phyloP scores from a whole-genome alignment of 2,329 filamentous ascomycete species.

The Epichloe sylvatica region DNA sequence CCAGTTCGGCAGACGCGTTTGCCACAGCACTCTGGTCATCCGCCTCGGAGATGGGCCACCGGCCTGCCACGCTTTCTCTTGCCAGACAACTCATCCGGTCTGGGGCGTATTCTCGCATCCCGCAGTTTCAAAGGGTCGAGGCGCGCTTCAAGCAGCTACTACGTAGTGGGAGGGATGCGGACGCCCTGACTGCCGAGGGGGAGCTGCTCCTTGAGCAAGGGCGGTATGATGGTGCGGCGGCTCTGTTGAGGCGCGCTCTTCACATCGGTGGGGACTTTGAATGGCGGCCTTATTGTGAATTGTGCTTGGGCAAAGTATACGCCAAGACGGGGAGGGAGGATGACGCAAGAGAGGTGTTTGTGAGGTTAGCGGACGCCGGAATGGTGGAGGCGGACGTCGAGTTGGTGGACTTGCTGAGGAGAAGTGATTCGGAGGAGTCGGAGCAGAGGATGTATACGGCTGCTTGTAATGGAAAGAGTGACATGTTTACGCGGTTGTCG shows the following conservation, averaged over 20 bases:
- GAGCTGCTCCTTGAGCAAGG: constrained; percentile 14
- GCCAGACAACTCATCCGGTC: constrained; percentile 11
- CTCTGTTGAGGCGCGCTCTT: constrained; percentile 14
- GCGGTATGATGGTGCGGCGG: constrained; percentile 12
- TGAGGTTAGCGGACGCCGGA: constrained; percentile 10
- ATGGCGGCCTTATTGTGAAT: constrained; percentile 14
- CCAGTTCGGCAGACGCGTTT: constrained; percentile 8
- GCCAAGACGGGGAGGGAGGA: constrained; percentile 9
- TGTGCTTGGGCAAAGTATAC: constrained; percentile 14
- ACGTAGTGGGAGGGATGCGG: constrained; percentile 16
- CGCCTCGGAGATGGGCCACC: constrained; percentile 19
- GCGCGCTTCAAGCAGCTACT: constrained; percentile 19
- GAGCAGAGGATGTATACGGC: constrained; percentile 15
- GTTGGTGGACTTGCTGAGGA: constrained; percentile 14
- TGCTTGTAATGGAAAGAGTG: constrained; percentile 12
- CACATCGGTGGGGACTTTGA: constrained; percentile 11
- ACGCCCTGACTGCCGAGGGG: constrained; percentile 24
- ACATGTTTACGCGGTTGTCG: constrained; percentile 16
- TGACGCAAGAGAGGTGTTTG: constrained; percentile 14
- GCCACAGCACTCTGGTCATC: constrained; percentile 16
- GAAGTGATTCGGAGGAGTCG: constrained; percentile 11
- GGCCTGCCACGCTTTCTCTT: constrained; percentile 18
- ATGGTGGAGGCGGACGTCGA: constrained; percentile 14
- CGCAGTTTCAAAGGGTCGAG: constrained; percentile 11
- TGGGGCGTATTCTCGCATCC: constrained; percentile 10